Evolutionary conservation across 2,329 filamentous ascomycete species (phyloP), one percentile per base, ranked within the genome.

Genomic region (Fusarium phyllophilum): DNA sequence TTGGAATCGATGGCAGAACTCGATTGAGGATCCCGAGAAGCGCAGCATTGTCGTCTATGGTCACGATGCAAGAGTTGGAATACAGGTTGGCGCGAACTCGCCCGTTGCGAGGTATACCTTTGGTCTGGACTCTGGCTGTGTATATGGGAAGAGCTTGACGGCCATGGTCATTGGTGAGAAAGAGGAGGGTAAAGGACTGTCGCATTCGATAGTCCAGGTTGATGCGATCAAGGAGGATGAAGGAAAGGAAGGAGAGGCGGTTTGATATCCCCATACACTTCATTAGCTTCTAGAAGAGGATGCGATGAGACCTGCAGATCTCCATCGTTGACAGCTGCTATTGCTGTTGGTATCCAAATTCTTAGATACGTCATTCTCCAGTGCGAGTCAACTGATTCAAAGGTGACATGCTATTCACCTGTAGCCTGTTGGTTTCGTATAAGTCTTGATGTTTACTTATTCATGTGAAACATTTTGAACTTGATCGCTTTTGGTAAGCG

Each of bases 61-160:
- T 1, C 95, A 98, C 78, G 94, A 97, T 80, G 89, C 93, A 20
- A 90, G 90, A 74, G 83, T 84, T 4, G 93, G 94, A 0, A 85
- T 97, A 4, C 79, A 79, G 36, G 62, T 83, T 38, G 76, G 88
- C 0, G 41, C 57, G 1, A n/a, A 49, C 0, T 15, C n/a, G 5
- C 14, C 62, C 0, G 58, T 39, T 6, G 22, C 58, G 39, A 86
- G 88, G 61, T 96, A 93, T 81, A 92, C 91, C 11, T 94, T 94
- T 79, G 95, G 95, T 0, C 84, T 98, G 29, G 95, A 97, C 80
- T 92, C 92, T 1, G 91, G 91, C 0, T 97, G 95, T 79, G 90
- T 94, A 1, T 89, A 89, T 67, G 94, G 94, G 6, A 72, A 67
- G 12, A 66, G 49, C 5, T 46, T 77, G 17, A 68, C 75, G 3